These are phyloP conservation scores for Penicillium hesseltinei DNA, from an alignment of 2,329 filamentous ascomycete genomes.

Conservation along the genomic window DNA sequence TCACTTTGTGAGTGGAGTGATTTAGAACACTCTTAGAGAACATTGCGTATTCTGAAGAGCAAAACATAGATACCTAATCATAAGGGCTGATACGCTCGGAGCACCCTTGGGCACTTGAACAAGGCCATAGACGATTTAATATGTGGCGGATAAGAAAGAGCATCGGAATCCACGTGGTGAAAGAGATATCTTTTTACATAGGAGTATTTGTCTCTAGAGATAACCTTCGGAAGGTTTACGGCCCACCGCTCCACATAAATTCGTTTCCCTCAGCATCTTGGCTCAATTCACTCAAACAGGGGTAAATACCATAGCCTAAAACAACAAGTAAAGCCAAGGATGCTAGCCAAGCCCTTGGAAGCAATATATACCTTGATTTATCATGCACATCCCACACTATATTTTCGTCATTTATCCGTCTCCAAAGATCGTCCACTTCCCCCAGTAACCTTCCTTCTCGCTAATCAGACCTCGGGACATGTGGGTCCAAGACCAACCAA, in stretches of 20 bases:
- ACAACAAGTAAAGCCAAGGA: background rate
- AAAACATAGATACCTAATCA: background rate
- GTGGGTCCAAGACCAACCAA: constrained; percentile 2
- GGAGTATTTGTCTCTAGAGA: constrained; percentile 20
- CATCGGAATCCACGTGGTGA: background rate
- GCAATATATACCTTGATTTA: background rate
- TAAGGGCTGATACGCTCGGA: background rate
- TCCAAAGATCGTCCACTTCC: constrained; percentile 7
- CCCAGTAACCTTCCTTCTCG: constrained; percentile 1
- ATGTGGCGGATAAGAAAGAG: background rate
- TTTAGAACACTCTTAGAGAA: background rate
- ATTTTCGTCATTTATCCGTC: background rate
- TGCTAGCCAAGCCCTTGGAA: background rate
- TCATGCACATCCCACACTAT: background rate
- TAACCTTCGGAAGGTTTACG: constrained; percentile 1
- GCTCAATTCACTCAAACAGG: background rate
- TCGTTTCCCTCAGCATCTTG: constrained; percentile 3
- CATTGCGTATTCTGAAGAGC: background rate
- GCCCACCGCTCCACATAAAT: constrained; percentile 19
- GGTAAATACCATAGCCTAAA: background rate
- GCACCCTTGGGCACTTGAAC: background rate
- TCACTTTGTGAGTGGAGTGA: background rate
- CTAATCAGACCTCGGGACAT: background rate
- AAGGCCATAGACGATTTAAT: background rate
- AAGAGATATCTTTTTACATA: constrained; percentile 22